Evolutionary conservation across 495 filamentous ascomycete genomes (phyloP).

Genomic region (Tuber brumale): DNA sequence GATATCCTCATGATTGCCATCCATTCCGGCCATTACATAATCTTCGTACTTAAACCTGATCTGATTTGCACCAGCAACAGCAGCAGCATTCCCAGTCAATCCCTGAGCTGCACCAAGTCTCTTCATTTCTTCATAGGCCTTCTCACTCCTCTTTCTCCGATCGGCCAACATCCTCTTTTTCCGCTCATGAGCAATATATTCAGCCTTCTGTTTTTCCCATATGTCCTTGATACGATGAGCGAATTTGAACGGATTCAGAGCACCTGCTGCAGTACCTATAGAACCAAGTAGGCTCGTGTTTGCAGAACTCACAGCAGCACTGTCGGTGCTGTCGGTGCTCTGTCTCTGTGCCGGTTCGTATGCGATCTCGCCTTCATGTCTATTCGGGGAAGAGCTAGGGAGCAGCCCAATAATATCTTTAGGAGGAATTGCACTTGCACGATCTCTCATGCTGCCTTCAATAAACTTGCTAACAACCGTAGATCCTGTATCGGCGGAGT

Average conservation of each 20-base stretch:
- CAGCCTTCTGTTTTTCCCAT: slow-evolving; percentile 34
- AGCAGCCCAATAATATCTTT: slow-evolving; percentile 34
- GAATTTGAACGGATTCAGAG: slow-evolving; percentile 34
- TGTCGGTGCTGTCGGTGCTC: not conserved
- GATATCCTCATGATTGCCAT: slow-evolving; percentile 19
- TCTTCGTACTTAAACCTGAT: slow-evolving; percentile 8
- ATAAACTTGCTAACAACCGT: slow-evolving; percentile 37
- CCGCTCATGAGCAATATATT: slow-evolving; percentile 32
- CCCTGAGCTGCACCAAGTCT: slow-evolving; percentile 25
- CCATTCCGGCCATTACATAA: slow-evolving; percentile 12
- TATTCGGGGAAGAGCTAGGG: slow-evolving; percentile 26
- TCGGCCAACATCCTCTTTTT: slow-evolving; percentile 35
- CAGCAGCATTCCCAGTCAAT: slow-evolving; percentile 32
- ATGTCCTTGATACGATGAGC: slow-evolving; percentile 35
- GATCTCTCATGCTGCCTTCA: slow-evolving; percentile 40
- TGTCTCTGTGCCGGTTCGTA: slow-evolving; percentile 5
- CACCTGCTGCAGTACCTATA: not conserved
- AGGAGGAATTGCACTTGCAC: slow-evolving; percentile 32
- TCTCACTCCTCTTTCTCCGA: slow-evolving; percentile 31
- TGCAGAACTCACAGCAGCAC: slow-evolving; percentile 4
- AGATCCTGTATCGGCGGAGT: slow-evolving; percentile 19
- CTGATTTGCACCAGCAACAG: slow-evolving; percentile 30
- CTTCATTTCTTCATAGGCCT: slow-evolving; percentile 32
- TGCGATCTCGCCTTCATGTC: slow-evolving; percentile 21
- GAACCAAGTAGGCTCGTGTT: slow-evolving; percentile 12